Evolutionary conservation across 305 asterid genomes (phyloP), one percentile per base, ranked within the genome.

Genomic region (Lippia alba): DNA sequence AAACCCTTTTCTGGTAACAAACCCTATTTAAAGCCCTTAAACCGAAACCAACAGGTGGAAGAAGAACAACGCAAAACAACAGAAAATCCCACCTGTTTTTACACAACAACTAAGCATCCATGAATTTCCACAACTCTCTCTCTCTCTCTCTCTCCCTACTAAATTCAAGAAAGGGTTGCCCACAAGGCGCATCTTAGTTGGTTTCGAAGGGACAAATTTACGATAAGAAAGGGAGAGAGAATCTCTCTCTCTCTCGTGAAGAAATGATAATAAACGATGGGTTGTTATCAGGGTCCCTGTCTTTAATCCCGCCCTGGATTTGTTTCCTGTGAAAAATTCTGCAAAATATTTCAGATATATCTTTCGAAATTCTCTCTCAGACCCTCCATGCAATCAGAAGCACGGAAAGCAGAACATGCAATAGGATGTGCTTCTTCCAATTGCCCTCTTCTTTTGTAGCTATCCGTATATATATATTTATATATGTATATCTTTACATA

Each of bases 1-100:
- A 74, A 70, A 81, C 77, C n/a, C 58, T 36, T 44, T 44, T 44
- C 18, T 40, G 53, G 66, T 75, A 61, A 70, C 81, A 73, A 83
- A 75, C 71, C 65, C 75, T 71, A 46, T 59, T 76, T 70, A 57
- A 69, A 36, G 64, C 71, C 78, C 74, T 71, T 24, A 50, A 67
- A 46, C 58, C 49, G 50, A 50, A 74, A 70, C 64, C 56, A 78
- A 74, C 79, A 77, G 41, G 71, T 65, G 79, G 70, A 56, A 64
- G 69, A 45, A 70, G 66, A 67, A 69, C 72, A 58, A 61, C 68
- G 48, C 59, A 54, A 75, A 76, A 41, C 64, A 14, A 72, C 73
- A 61, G 67, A 65, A 24, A 65, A 75, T 71, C 76, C 76, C 69
- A 71, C 65, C 70, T 67, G 72, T 55, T 32, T 49, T 12, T 49